These are phyloP conservation scores for Cephaloascus albidus DNA, from an alignment of 805 yeast species.

Conservation along the genomic window DNA sequence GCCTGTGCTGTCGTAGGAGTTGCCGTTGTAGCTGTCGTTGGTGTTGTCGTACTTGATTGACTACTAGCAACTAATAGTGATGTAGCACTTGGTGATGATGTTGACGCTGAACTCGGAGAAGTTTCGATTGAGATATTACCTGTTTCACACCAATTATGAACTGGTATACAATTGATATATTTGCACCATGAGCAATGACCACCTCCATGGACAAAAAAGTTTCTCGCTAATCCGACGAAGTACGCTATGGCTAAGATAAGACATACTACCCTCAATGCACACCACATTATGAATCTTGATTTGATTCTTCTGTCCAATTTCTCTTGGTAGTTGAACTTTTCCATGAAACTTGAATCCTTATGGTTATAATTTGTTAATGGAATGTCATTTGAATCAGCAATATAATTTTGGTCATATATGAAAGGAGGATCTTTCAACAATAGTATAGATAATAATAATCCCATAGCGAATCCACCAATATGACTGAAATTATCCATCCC, in stretches of 20 bases:
- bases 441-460: slow-evolving; percentile 38
- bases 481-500: slow-evolving; percentile 72
- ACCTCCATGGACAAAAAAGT: slow-evolving; percentile 39
- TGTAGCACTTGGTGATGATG: not conserved
- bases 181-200: slow-evolving; percentile 63
- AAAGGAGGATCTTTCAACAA: slow-evolving; percentile 50
- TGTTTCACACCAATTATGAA: slow-evolving; percentile 58
- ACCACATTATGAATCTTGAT: slow-evolving; percentile 40
- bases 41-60: not conserved
- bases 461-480: slow-evolving; percentile 66
- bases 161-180: slow-evolving; percentile 62
- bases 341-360: slow-evolving; percentile 5
- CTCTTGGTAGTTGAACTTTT: slow-evolving; percentile 8
- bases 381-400: slow-evolving; percentile 8
- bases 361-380: slow-evolving; percentile 20
- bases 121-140: slow-evolving; percentile 26
- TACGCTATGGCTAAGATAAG: slow-evolving; percentile 38
- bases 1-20: not conserved
- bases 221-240: slow-evolving; percentile 37
- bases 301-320: slow-evolving; percentile 17
- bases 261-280: slow-evolving; percentile 32
- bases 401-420: slow-evolving; percentile 11
- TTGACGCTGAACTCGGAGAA: slow-evolving; percentile 1
- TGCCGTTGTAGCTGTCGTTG: not conserved
- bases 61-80: not conserved